Evolutionary conservation across 345 rosid genomes (phyloP), one percentile per base, ranked within the genome.

Genomic region (Bruguiera sexangula): DNA sequence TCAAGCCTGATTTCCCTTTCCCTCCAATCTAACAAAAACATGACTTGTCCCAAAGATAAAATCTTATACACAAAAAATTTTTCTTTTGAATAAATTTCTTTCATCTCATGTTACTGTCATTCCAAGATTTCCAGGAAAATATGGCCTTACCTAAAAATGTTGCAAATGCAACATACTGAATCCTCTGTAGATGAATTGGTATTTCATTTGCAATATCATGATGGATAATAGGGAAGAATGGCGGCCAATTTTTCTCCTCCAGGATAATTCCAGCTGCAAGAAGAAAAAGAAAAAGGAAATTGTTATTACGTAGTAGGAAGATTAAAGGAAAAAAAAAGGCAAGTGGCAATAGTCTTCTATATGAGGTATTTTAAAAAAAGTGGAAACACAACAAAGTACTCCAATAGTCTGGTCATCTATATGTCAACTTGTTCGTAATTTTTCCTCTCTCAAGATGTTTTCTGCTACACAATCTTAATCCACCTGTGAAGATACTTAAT

Each of bases 241-340:
- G 68, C 5, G 81, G 81, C 81, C 81, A 77, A 32, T 77, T 77
- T 69, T 77, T 77, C 70, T 73, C 76, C 70, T 77, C 81, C 37
- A 77, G 60, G 8, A 65, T 70, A 68, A 77, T 65, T 59, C 81
- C 81, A 60, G 81, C 81, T 77, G 77, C 52, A 69, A 19, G 64
- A 56, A 60, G 55, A 43, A 60, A 70, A 18, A 55, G 62, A 69
- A 37, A n/a, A 60, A 27, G 52, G 26, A 20, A 75, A 18, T 15
- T 6, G 34, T n/a, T 20, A 4, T 13, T 24, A 24, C 31, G 11
- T 24, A 6, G 50, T 43, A 43, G 18, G 18, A 43, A 43, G 50
- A 43, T 13, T 6, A 36, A 36, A 36, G 8, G 6, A 0, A 13
- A 43, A 43, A 43, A 13, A 15, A 43, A 15, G 50, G 18, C 1